Conservation (phyloP, 1,284 basidiomycete species). For the Ceratobasidium papillatum region DNA sequence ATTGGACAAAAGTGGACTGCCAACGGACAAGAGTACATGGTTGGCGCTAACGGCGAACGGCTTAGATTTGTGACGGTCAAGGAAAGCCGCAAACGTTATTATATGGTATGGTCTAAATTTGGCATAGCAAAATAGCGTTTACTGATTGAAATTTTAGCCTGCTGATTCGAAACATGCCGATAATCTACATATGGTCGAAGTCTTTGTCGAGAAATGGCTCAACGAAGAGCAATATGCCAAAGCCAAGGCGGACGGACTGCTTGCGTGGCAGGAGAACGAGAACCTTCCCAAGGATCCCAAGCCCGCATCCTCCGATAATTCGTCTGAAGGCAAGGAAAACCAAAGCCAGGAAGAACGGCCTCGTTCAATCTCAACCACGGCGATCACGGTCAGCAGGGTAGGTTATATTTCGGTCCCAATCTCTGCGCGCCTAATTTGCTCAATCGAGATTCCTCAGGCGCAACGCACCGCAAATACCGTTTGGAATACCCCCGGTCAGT, state of each 20-base stretch:
- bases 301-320: constrained; percentile 1
- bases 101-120: constrained; percentile 64
- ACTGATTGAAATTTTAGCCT: constrained; percentile 58
- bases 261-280: constrained; percentile 61
- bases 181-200: constrained; percentile 67
- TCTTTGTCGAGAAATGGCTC: constrained; percentile 78
- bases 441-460: constrained; percentile 15
- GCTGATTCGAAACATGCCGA: constrained; percentile 79
- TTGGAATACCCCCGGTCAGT: constrained; percentile 36
- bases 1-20: constrained; percentile 79
- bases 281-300: constrained; percentile 13
- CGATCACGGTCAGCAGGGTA: constrained; percentile 29
- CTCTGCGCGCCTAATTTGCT: not conserved
- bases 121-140: constrained; percentile 28
- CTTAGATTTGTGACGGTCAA: constrained; percentile 72
- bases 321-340: constrained; percentile 34
- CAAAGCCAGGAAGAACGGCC: constrained; percentile 15
- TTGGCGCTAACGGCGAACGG: constrained; percentile 73
- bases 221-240: constrained; percentile 74
- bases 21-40: constrained; percentile 72
- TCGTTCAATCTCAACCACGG: not conserved
- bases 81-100: constrained; percentile 69
- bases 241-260: constrained; percentile 65
- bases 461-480: constrained; percentile 23
- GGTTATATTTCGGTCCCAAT: not conserved